A percentile compares a stretch with the other conserved stretches of the same genome.
Evolutionary conservation across 2,329 filamentous ascomycete genomes (phyloP).

Genomic region (Alternaria sp.): DNA sequence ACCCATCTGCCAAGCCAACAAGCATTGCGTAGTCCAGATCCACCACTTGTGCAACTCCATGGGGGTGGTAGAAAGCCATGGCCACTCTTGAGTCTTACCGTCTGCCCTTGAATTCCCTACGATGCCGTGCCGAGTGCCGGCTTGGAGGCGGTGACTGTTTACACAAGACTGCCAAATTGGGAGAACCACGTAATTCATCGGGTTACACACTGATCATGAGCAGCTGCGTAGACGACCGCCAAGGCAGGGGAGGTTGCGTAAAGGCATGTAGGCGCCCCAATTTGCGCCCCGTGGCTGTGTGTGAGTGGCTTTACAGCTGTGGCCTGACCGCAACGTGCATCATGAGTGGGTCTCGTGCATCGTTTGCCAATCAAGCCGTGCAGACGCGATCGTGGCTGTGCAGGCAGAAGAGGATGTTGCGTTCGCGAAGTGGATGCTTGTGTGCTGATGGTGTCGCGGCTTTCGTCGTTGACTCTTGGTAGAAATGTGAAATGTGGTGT

Average conservation of each 20-base stretch:
- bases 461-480: background rate
- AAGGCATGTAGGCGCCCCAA: conserved; percentile 17
- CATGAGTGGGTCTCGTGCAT: conserved; percentile 23
- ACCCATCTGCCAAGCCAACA: background rate
- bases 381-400: conserved; percentile 16
- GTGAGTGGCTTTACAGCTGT: conserved; percentile 21
- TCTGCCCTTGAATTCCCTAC: background rate
- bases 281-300: conserved; percentile 28
- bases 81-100: background rate
- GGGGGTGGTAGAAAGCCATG: background rate
- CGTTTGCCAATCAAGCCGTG: conserved; percentile 7
- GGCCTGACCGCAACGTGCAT: conserved; percentile 24
- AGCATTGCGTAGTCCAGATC: background rate
- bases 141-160: conserved; percentile 9
- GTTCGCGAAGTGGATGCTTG: background rate
- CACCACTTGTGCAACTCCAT: background rate
- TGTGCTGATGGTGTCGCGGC: background rate
- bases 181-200: background rate
- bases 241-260: conserved; percentile 5
- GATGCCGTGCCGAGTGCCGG: conserved; percentile 17
- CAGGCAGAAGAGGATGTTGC: background rate
- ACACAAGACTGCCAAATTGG: background rate
- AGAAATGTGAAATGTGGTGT: background rate
- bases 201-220: conserved; percentile 1
- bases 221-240: conserved; percentile 6